phyloP scores from a whole-genome alignment of 768 basidiomycete species.

The Rhizopogon roseolus region DNA sequence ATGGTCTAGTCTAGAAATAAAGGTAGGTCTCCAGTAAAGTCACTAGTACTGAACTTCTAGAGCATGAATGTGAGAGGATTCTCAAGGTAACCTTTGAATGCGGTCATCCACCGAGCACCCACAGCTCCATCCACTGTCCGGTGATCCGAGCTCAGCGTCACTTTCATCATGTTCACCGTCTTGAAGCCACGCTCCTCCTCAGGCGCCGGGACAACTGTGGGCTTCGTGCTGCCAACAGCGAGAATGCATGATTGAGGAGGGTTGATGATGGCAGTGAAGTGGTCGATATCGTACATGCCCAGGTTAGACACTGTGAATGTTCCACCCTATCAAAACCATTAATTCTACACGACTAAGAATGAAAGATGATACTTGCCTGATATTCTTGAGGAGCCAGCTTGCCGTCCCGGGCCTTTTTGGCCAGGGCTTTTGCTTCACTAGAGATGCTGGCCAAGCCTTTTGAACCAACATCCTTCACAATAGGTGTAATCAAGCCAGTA shows the following conservation, averaged over 20 bases:
- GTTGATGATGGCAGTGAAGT: slow-evolving; percentile 99
- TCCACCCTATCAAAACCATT: slow-evolving; percentile 59
- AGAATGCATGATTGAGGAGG: slow-evolving; percentile 97
- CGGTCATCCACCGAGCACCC: slow-evolving; percentile 86
- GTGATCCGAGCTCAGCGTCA: slow-evolving; percentile 92
- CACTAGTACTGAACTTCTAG: slow-evolving; percentile 31
- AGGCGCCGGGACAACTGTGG: slow-evolving; percentile 82
- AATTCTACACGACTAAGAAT: neutral
- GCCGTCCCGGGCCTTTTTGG: slow-evolving; percentile 94
- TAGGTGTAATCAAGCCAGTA: slow-evolving; percentile 94
- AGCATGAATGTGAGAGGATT: slow-evolving; percentile 98
- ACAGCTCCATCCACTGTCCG: slow-evolving; percentile 95
- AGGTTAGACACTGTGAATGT: slow-evolving; percentile 99
- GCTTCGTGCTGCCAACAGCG: slow-evolving; percentile 83
- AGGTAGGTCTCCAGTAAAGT: neutral
- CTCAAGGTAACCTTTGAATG: slow-evolving; percentile 95
- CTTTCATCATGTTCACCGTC: slow-evolving; percentile 89
- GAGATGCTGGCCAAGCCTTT: slow-evolving; percentile 95
- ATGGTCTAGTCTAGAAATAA: slow-evolving; percentile 1
- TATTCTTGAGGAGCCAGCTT: slow-evolving; percentile 95
- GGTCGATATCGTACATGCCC: slow-evolving; percentile 93
- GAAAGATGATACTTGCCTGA: slow-evolving; percentile 53
- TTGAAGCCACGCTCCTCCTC: slow-evolving; percentile 95
- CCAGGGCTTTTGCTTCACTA: slow-evolving; percentile 85
- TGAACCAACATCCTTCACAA: slow-evolving; percentile 86